Base-by-base conservation (phyloP, 2,329 filamentous ascomycete genomes). In the Aspergillus nomiae region DNA sequence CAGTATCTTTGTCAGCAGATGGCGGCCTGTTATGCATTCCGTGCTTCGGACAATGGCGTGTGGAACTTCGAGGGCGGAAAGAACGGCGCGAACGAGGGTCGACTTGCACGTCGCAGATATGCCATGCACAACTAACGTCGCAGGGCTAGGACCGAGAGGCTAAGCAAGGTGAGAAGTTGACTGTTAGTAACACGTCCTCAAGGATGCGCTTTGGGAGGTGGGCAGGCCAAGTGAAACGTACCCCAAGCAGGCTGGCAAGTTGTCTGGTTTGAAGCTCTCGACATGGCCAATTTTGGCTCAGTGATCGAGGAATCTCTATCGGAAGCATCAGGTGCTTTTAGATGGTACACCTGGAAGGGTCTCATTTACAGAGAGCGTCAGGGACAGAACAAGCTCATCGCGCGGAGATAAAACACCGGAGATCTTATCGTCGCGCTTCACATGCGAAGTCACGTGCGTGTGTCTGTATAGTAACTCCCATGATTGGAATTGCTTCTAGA, bases 101-200 rank as follows among this genome's bases (percentile, higher is more conserved):
- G 88, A 92, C 80, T 98, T 98, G 46, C 93, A 94, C 0, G 94
- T 96, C 2, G 92, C 90, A 71, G 94, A 89, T 34, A 93, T 87
- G 57, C 95, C 95, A 76, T 98, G 89, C 56, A 96, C 78, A 26
- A 97, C 88, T 12, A 97, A 77, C 64, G 91, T 91, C 12, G 87
- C 83, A 61, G 90, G 91, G 61, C 87, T 89, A 34, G 91, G 89
- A n/a, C 89, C 66, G 19, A 62, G 43, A 48, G 73, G 71, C 78
- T 81, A 62, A 51, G 32, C 5, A 41, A 26, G n/a, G 36, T 32
- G 24, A 36, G 48, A n/a, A 54, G 24, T 54, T 16, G 45, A 30
- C 26, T 16, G 19, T 51, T 51, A 51, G 26, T 51, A 16, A 51
- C 26, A 50, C n/a, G 21, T 8, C 48, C 19, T 32, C 28, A n/a